phyloP scores from a whole-genome alignment of 805 yeast genomes.

The Nakazawaea ishiwadae region DNA sequence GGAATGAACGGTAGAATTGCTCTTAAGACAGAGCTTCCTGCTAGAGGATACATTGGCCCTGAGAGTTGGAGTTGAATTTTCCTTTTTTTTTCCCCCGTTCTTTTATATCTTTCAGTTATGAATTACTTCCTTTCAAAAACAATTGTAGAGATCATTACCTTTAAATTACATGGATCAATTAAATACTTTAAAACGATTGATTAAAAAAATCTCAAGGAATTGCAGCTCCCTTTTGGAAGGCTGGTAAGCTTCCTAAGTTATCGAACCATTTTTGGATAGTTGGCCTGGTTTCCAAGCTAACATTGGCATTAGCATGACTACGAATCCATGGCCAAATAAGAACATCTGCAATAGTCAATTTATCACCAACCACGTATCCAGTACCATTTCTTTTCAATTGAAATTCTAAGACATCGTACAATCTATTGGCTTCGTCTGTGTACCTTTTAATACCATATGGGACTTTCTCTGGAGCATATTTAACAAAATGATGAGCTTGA shows the following conservation, averaged over 20 bases:
- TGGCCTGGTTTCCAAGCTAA: slow-evolving; percentile 6
- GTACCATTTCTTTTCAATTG: slow-evolving; percentile 40
- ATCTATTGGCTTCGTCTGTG: slow-evolving; percentile 44
- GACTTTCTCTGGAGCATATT: slow-evolving; percentile 43
- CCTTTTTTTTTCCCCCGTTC: no score
- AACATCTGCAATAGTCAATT: slow-evolving; percentile 56
- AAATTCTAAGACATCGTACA: slow-evolving; percentile 49
- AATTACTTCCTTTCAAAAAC: no score
- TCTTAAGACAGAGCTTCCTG: no score
- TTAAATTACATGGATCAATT: no score
- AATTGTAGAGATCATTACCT: no score
- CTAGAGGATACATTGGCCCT: no score
- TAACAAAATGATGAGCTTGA: slow-evolving; percentile 46
- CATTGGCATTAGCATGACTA: background rate
- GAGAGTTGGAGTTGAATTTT: no score
- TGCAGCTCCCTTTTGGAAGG: slow-evolving; percentile 3
- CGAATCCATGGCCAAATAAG: slow-evolving; percentile 44
- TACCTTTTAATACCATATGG: slow-evolving; percentile 53
- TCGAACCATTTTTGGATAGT: slow-evolving; percentile 7
- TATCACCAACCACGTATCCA: slow-evolving; percentile 59
- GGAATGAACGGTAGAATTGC: no score
- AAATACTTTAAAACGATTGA: background rate
- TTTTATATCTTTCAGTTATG: no score
- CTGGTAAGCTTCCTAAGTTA: slow-evolving; percentile 5
- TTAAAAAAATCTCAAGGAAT: background rate